Evolutionary conservation across 2,329 filamentous ascomycete species (phyloP), one percentile per base, ranked within the genome.

Genomic region (Beauveria medogensis): DNA sequence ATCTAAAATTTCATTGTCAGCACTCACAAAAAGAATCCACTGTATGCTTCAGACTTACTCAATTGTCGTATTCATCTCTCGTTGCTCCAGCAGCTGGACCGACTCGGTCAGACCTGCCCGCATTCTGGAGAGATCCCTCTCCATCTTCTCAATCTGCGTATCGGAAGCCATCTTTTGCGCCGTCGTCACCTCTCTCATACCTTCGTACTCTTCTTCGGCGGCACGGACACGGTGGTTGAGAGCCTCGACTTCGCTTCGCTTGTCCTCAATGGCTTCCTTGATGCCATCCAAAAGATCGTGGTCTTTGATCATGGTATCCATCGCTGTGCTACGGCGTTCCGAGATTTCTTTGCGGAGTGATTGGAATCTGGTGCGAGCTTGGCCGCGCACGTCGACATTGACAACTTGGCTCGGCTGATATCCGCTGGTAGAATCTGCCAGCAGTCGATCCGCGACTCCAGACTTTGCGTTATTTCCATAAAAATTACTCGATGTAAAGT

Each of bases 51-150:
- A 55, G 18, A 81, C 88, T 71, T 79, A 93, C 89, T 97, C 92
- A 67, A 97, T 94, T 63, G 93, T 95, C 14, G 91, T 94, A 68
- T 92, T 96, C 84, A 97, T 96, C 78, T 97, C 92, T 60, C 91
- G 82, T 74, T 97, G 93, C 73, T 97, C 92, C 83, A 97, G 88
- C 53, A 96, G 75, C 74, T 97, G 91, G 58, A 97, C 89, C 40
- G 87, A 92, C 73, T 97, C 93, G 3, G 85, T 88, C 34, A 97
- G 78, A 12, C 88, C 88, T 2, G 88, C 84, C 47, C 92, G 84
- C 91, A 97, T 96, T 72, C 92, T 91, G 52, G 90, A 89, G n/a
- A 99, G 79, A 73, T 99, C 92, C 75, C 96, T 97, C 76, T 99
- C 94, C 88, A 97, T 95, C 79, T 94, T 94, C 75, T 99, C 94